Base-by-base conservation (phyloP, 495 filamentous ascomycete genomes). In the Entonaema liquescens region DNA sequence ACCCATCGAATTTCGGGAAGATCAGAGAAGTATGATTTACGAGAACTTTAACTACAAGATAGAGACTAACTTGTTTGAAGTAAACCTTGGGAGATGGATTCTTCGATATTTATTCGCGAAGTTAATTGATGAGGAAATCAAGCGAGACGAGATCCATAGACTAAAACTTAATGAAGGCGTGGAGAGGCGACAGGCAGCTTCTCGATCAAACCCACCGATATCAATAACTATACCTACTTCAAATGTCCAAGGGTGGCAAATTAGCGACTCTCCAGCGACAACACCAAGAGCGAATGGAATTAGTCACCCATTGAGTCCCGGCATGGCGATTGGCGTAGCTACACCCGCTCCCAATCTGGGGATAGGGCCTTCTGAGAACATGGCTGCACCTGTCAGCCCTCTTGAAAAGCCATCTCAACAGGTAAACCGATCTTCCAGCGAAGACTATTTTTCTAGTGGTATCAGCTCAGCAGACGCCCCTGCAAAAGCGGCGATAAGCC, bases 31-130 rank as follows among this genome's bases (percentile, higher is more conserved):
- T 97, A 89, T 77, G 91, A 77, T 3, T 6, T 11, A 57, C 17
- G 9, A 26, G 28, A 47, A 4, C 28, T 28, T 44, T 42, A 33
- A 33, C 26, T 35, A 8, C 3, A 23, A 36, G 33, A 31, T 5
- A 7, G 26, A 26, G 12, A 35, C 71, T 74, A 59, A 78, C 56
- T 5, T 35, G 1, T 5, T 56, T 57, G 13, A 42, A 97, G 93
- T 99, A 75, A 98, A 97, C 78, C 88, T 98, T 58, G 95, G 95
- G 3, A 97, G 97, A 83, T 99, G 95, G 95, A 87, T 98, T 59
- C 84, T 99, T 49, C 89, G 95, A 53, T 97, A 97, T 79, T 86
- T 99, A 1, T 99, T 99, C 78, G 89, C 89, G 23, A 91, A 90
- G 40, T 84, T 99, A 44, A 92, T 98, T 47, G 91, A 95, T 65